A percentile compares a stretch with the other conserved stretches of the same genome.
Conservation (phyloP, 345 rosid genomes). For the Fremontodendron californicum region DNA sequence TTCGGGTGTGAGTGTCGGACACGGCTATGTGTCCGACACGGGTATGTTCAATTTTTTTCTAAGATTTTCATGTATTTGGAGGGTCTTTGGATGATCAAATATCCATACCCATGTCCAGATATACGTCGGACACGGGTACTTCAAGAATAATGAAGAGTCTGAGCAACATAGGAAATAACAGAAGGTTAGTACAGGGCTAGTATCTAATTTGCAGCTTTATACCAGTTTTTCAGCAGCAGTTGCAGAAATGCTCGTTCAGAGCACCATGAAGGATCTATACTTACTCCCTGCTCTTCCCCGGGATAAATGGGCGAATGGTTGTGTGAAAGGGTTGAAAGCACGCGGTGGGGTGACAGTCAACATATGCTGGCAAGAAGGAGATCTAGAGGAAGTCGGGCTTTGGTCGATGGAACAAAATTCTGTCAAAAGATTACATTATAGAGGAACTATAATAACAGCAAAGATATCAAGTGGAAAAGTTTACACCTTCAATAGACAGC, state of each 20-base stretch:
- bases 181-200: background rate
- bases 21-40: too few species aligned
- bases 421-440: conserved; percentile 45
- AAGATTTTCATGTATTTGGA: too few species aligned
- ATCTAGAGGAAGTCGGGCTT: conserved; percentile 63
- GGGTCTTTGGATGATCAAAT: too few species aligned
- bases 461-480: conserved; percentile 43
- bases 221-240: conserved; percentile 72
- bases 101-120: too few species aligned
- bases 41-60: too few species aligned
- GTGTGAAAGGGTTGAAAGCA: conserved; percentile 74
- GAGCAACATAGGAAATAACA: too few species aligned
- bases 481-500: conserved; percentile 50
- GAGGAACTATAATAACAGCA: conserved; percentile 39
- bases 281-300: conserved; percentile 80
- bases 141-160: too few species aligned
- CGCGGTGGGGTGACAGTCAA: conserved; percentile 69
- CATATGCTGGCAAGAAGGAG: conserved; percentile 71
- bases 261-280: conserved; percentile 64
- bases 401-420: conserved; percentile 41
- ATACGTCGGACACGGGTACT: too few species aligned
- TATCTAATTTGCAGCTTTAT: conserved; percentile 1
- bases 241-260: conserved; percentile 88
- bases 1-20: too few species aligned
- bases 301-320: conserved; percentile 75